Evolutionary conservation across 441 rosid genomes (phyloP), one percentile per base, ranked within the genome.

Genomic region (Euphorbia schlechtendalii): DNA sequence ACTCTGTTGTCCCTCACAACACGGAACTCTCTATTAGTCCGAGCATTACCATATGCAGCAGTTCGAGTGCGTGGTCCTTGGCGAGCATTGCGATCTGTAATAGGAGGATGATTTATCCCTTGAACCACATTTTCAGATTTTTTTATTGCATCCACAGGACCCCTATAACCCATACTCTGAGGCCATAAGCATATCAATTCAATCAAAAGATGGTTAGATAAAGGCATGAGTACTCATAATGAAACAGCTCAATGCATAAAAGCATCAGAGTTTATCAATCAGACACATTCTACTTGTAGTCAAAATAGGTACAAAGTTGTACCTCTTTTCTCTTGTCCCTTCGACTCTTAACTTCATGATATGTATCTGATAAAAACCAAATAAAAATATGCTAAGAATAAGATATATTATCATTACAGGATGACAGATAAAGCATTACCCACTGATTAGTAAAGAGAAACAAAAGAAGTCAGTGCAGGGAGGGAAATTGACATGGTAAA

Each of bases 321-420:
- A 92, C 98, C 96, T 92, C 96, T 76, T 89, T 89, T 82, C 84
- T 89, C 84, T 80, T 80, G 67, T 86, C 98, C 68, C 76, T 84
- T 77, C 69, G 87, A 64, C 96, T 84, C 82, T 79, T 87, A 55
- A 92, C 98, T 76, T 82, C 93, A 62, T 75, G 96, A 65, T 89
- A 92, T 51, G 98, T 84, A 78, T 89, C 98, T 92, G 88, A 49
- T 38, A 59, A 71, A 69, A 40, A 62, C 52, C 57, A 74, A 70
- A 74, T 13, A 70, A 59, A 15, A 64, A 65, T 57, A 51, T 36
- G 34, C 34, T 20, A 38, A 51, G 70, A 43, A 74, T 60, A 38
- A 22, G 20, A 18, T 64, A 53, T 41, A 53, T 1, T 17, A 27
- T 30, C 40, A 0, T 24, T 46, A 52, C 34, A 58, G 53, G 41